These are phyloP conservation scores for Asterionellopsis glacialis DNA, from an alignment of 108 stramenopile genomes.

Conservation along the genomic window DNA sequence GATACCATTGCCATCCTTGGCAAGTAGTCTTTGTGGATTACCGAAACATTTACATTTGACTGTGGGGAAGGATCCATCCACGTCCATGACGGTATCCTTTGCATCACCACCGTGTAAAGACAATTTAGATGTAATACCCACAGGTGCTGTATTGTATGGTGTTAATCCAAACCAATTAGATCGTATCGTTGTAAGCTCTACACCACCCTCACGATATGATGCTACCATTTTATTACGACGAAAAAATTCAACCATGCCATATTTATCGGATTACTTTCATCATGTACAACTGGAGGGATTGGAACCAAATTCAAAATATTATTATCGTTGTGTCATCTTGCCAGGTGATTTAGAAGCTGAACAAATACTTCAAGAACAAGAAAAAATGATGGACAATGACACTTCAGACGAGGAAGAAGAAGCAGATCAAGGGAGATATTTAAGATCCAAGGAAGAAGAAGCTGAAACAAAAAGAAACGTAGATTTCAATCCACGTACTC, in stretches of 20 bases:
- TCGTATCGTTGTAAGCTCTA: constrained; percentile 26
- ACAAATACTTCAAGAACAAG: not conserved
- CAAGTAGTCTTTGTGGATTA: no score
- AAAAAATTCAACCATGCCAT: constrained; percentile 8
- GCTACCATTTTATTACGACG: not conserved
- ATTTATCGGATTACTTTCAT: constrained; percentile 43
- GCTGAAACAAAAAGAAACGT: no score
- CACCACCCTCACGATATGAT: constrained; percentile 20
- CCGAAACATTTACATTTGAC: constrained; percentile 41
- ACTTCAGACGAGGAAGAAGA: not conserved
- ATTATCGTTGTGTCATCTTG: constrained; percentile 39
- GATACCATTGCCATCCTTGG: no score
- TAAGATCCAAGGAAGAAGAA: not conserved
- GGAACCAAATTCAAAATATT: constrained; percentile 52
- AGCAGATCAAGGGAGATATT: not conserved
- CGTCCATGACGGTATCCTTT: constrained; percentile 49
- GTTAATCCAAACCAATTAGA: constrained; percentile 22
- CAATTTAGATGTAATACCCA: constrained; percentile 3
- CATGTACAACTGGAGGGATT: constrained; percentile 57
- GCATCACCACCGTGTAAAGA: constrained; percentile 13
- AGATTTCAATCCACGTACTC: no score
- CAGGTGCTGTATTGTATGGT: constrained; percentile 42
- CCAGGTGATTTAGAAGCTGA: constrained; percentile 16
- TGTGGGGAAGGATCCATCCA: constrained; percentile 40
- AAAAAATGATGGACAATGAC: no score